Evolutionary conservation across 1,284 basidiomycete genomes (phyloP).

Genomic region (Ustilago cynodontis): DNA sequence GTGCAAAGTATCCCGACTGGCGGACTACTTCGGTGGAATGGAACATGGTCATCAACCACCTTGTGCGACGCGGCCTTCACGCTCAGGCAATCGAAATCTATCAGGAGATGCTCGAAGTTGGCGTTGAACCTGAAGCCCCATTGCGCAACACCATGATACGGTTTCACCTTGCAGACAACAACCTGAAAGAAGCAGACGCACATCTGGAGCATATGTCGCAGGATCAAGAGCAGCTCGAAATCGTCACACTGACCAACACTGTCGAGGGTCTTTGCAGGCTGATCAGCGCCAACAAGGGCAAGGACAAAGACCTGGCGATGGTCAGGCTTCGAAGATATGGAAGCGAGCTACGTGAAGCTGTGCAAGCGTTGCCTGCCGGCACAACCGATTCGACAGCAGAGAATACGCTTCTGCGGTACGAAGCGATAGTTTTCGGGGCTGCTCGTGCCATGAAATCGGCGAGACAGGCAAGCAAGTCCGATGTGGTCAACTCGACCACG

Average conservation of each 20-base stretch:
- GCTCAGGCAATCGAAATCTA: constrained; percentile 22
- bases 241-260: constrained; percentile 24
- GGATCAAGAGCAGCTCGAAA: background rate
- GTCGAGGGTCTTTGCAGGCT: constrained; percentile 25
- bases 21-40: constrained; percentile 36
- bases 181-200: constrained; percentile 11
- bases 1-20: constrained; percentile 36
- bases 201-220: constrained; percentile 11
- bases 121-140: constrained; percentile 8
- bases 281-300: background rate
- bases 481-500: constrained; percentile 6
- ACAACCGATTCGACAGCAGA: constrained; percentile 19
- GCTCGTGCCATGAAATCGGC: constrained; percentile 33
- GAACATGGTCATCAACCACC: constrained; percentile 39
- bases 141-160: constrained; percentile 29
- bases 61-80: constrained; percentile 13
- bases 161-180: constrained; percentile 10
- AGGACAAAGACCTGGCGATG: background rate
- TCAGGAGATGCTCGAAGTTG: constrained; percentile 13
- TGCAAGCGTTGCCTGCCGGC: background rate
- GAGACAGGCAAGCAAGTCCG: constrained; percentile 2
- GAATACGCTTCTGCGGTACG: constrained; percentile 41
- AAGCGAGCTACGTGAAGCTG: constrained; percentile 10
- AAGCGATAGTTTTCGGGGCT: constrained; percentile 21
- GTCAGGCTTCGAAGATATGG: constrained; percentile 19